Evolutionary conservation across 148 eudicot genomes (phyloP), one percentile per base, ranked within the genome.

Genomic region (Nyssa sinensis): DNA sequence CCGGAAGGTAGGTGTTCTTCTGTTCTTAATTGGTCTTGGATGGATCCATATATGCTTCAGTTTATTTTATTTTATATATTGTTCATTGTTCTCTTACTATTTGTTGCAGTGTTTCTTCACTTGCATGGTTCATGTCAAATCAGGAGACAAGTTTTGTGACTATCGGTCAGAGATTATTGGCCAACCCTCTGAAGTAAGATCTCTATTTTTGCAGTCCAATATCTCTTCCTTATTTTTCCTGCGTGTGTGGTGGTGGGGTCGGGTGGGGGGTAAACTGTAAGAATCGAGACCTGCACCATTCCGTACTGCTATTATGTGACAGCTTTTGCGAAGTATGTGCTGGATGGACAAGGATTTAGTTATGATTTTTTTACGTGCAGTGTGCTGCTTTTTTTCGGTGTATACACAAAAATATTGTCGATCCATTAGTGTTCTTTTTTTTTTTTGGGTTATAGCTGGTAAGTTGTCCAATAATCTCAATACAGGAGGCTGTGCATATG

Each of bases 121-220:
- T 95, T 79, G 99, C 99, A 49, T 95, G 99, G 99, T 95, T 95
- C 83, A 95, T 95, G 99, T 95, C 99, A 29, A 92, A 89, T 86
- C 99, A 95, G 65, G 99, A 95, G 89, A 92, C 92, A 39, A 95
- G 99, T 76, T 95, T 95, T 85, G 99, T 95, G 17, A 95, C 99
- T 9, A 95, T 95, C 84, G 97, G 99, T 73, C 99, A 95, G 77
- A 86, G 99, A 82, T 78, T 95, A 82, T 84, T 95, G 57, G 99
- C 99, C 32, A 93, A 92, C 55, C 99, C 99, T 60, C 81, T 95
- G 69, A 95, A 85, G 98, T 94, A 90, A 81, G 89, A 24, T 74
- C 62, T 62, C 67, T 28, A 29, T 34, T 62, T 28, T 13, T n/a
- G n/a, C 10, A 37, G 57, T 8, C 1, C 16, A 13, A 0, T 13